Conservation (phyloP, 768 basidiomycete genomes). For the Daedaleopsis sinensis region DNA sequence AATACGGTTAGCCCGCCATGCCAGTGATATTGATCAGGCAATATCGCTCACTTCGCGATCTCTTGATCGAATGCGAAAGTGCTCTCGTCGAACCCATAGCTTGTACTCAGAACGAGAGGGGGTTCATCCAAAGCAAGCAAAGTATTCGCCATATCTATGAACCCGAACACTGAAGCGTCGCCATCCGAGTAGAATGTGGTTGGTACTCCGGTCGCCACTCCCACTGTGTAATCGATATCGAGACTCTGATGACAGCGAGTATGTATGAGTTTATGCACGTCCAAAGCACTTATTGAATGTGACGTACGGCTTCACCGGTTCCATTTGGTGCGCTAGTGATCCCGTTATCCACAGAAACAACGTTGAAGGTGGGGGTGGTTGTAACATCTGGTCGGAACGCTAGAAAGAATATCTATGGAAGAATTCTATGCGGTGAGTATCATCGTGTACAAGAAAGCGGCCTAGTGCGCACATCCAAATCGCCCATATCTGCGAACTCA, state of each 20-base stretch:
- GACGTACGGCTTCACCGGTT: slow-evolving; percentile 1
- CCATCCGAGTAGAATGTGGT: slow-evolving; percentile 36
- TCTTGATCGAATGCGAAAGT: slow-evolving; percentile 14
- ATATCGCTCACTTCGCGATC: slow-evolving; percentile 8
- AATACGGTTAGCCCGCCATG: not conserved
- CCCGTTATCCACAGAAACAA: slow-evolving; percentile 1
- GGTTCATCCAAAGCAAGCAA: slow-evolving; percentile 25
- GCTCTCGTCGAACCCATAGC: slow-evolving; percentile 36
- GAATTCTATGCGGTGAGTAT: too few species aligned
- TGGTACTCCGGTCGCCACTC: slow-evolving; percentile 36
- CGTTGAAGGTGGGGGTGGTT: not conserved
- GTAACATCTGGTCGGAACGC: slow-evolving; percentile 3
- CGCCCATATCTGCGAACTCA: slow-evolving; percentile 32
- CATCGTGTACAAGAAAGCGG: too few species aligned
- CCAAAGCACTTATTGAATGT: not conserved
- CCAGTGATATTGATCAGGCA: not conserved
- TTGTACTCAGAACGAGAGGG: slow-evolving; percentile 37
- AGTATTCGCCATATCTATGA: slow-evolving; percentile 36
- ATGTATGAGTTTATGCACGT: too few species aligned
- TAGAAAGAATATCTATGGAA: not conserved
- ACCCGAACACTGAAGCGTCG: slow-evolving; percentile 29
- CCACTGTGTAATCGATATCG: slow-evolving; percentile 41
- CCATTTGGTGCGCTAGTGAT: not conserved
- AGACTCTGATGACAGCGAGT: too few species aligned
- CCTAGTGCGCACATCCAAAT: slow-evolving; percentile 31